Evolutionary conservation across 2,329 filamentous ascomycete genomes (phyloP).

Genomic region (Xylariaceae sp.): DNA sequence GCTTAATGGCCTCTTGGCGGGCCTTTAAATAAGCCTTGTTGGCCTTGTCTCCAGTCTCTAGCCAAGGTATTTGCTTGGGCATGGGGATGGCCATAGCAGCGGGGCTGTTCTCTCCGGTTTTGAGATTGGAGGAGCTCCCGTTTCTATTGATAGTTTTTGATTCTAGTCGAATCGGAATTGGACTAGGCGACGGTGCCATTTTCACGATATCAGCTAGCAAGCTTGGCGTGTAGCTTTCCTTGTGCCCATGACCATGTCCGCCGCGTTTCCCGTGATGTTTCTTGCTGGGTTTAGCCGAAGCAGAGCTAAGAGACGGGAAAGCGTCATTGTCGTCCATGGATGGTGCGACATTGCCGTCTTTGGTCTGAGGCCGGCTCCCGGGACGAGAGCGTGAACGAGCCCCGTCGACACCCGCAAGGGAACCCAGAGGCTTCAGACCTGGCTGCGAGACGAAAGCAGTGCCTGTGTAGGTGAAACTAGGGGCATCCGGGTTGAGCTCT

Average conservation of each 20-base stretch:
- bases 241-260: slow-evolving; percentile 66
- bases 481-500: slow-evolving; percentile 51
- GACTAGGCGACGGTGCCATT: slow-evolving; percentile 82
- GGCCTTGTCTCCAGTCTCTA: slow-evolving; percentile 84
- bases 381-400: slow-evolving; percentile 75
- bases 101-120: slow-evolving; percentile 69
- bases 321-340: slow-evolving; percentile 91
- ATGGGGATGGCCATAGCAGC: slow-evolving; percentile 78
- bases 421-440: slow-evolving; percentile 60
- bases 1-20: slow-evolving; percentile 92
- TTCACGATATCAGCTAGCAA: slow-evolving; percentile 92
- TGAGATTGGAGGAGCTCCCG: slow-evolving; percentile 59
- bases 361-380: slow-evolving; percentile 67
- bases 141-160: slow-evolving; percentile 57
- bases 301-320: slow-evolving; percentile 82
- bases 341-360: slow-evolving; percentile 61
- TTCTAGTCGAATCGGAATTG: slow-evolving; percentile 54
- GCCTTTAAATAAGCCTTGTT: slow-evolving; percentile 95
- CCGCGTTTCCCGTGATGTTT: slow-evolving; percentile 91
- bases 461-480: slow-evolving; percentile 49
- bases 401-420: slow-evolving; percentile 47
- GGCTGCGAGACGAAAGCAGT: slow-evolving; percentile 60
- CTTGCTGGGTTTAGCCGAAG: slow-evolving; percentile 69
- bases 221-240: slow-evolving; percentile 63
- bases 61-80: slow-evolving; percentile 91